Evolutionary conservation across 768 basidiomycete species (phyloP), one percentile per base, ranked within the genome.

Genomic region (Lactarius akahatsu): DNA sequence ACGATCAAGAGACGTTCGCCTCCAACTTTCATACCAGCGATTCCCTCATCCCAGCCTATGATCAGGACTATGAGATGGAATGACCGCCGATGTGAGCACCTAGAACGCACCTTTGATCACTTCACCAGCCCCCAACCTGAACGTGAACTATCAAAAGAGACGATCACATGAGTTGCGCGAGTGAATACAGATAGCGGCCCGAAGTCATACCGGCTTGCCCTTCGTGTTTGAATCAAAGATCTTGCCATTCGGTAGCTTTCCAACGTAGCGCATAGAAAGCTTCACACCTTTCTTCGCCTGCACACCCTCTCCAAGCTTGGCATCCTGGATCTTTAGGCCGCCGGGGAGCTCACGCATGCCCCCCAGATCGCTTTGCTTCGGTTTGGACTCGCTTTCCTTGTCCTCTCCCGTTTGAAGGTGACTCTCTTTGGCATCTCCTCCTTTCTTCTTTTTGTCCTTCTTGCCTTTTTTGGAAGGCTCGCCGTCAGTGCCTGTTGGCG

Each of bases 251-350:
- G 79, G 76, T 52, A 97, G 81, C 80, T 95, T 96, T 70, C 96
- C 96, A 71, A 98, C 88, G 78, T 98, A 98, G 64, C 96, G 82
- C 89, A 98, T 92, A 62, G 80, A 80, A 58, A 97, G 83, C 52
- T 80, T 87, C 78, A 89, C 87, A 18, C 96, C 96, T 63, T 86
- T 85, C 81, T 96, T 97, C 20, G 92, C 94, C 73, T 82, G 81
- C 43, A 91, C 86, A n/a, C 96, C 96, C 1, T 84, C 85, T 55
- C 96, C 96, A 57, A 85, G 73, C 74, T 89, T 94, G 69, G 81
- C 75, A 75, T 98, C 96, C 69, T 83, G 77, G 69, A 93, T 79
- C 76, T 90, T 86, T 62, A 98, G 78, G 16, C 95, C 96, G 36
- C 85, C 86, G 2, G 86, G 76, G 61, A 94, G 78, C 69, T 84